Evolutionary conservation across 768 basidiomycete genomes (phyloP).

Genomic region (Tylopilus rubrobrunneus): DNA sequence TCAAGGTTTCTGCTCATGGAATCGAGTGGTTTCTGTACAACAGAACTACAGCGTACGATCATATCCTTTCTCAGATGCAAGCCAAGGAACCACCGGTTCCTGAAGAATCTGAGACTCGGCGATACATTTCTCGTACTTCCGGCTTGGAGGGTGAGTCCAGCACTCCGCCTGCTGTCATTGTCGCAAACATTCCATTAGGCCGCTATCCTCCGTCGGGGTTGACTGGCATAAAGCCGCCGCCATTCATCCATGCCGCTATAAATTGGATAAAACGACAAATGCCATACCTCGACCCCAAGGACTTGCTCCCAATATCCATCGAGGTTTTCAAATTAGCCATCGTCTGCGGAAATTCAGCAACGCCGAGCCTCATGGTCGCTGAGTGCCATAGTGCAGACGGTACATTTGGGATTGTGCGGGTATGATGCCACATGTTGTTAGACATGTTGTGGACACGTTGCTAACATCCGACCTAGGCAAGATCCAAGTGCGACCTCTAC

Average conservation of each 20-base stretch:
- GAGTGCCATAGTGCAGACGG: conserved; percentile 79
- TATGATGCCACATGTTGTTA: conserved; percentile 33
- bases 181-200: conserved; percentile 10
- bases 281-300: conserved; percentile 73
- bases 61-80: conserved; percentile 76
- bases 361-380: conserved; percentile 73
- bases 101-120: conserved; percentile 32
- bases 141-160: conserved; percentile 35
- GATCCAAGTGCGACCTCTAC: conserved; percentile 78
- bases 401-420: conserved; percentile 74
- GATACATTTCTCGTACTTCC: conserved; percentile 37
- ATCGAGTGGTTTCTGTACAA: conserved; percentile 95
- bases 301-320: conserved; percentile 83
- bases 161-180: not conserved
- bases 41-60: conserved; percentile 82
- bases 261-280: conserved; percentile 57
- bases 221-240: conserved; percentile 25
- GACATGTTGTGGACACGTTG: not conserved
- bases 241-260: conserved; percentile 38
- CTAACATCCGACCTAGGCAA: conserved; percentile 47
- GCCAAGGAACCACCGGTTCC: conserved; percentile 20
- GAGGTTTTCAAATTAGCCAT: conserved; percentile 77
- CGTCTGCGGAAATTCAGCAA: conserved; percentile 81
- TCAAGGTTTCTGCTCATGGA: conserved; percentile 77
- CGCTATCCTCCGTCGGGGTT: conserved; percentile 26